A percentile compares a stretch with the other conserved stretches of the same genome.
These are phyloP conservation scores for Setaria italica DNA, from an alignment of 202 grass and related monocot genomes.

Conservation along the genomic window DNA sequence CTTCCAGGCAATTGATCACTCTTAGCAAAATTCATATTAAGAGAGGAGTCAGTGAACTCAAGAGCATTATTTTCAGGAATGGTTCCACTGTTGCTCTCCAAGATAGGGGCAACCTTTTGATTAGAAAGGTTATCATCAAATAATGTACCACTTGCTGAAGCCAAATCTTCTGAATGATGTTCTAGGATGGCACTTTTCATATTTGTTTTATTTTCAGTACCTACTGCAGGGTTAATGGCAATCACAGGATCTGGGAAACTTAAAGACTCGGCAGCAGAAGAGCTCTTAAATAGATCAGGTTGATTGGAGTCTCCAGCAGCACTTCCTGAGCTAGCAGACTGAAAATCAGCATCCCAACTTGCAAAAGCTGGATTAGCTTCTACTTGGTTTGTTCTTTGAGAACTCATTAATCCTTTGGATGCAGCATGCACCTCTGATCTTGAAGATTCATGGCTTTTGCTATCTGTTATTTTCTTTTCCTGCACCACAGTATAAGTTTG, in stretches of 20 bases:
- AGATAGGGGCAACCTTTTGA: slow-evolving; percentile 33
- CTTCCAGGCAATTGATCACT: slow-evolving; percentile 25
- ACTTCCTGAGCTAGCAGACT: slow-evolving; percentile 52
- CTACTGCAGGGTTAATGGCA: slow-evolving; percentile 35
- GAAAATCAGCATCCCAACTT: slow-evolving; percentile 84
- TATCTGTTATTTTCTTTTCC: slow-evolving; percentile 46
- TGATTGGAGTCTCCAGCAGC: slow-evolving; percentile 41
- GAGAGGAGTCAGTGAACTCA: slow-evolving; percentile 41
- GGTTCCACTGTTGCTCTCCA: slow-evolving; percentile 15
- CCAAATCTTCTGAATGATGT: slow-evolving; percentile 48
- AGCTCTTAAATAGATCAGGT: slow-evolving; percentile 57
- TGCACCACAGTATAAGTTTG: slow-evolving; percentile 32
- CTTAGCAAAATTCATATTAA: slow-evolving; percentile 39
- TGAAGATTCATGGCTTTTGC: slow-evolving; percentile 42
- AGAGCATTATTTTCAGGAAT: slow-evolving; percentile 42
- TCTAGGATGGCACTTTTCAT: slow-evolving; percentile 32
- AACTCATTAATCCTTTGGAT: slow-evolving; percentile 45
- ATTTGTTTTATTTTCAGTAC: slow-evolving; percentile 46
- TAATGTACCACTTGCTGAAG: slow-evolving; percentile 43
- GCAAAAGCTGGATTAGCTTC: slow-evolving; percentile 60
- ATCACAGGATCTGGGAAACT: slow-evolving; percentile 35
- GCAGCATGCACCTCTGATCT: slow-evolving; percentile 42
- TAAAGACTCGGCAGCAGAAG: slow-evolving; percentile 32
- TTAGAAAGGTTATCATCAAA: slow-evolving; percentile 48
- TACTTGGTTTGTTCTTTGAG: slow-evolving; percentile 41